These are phyloP conservation scores for Tuber melanosporum DNA, from an alignment of 495 filamentous ascomycete genomes.

Conservation along the genomic window DNA sequence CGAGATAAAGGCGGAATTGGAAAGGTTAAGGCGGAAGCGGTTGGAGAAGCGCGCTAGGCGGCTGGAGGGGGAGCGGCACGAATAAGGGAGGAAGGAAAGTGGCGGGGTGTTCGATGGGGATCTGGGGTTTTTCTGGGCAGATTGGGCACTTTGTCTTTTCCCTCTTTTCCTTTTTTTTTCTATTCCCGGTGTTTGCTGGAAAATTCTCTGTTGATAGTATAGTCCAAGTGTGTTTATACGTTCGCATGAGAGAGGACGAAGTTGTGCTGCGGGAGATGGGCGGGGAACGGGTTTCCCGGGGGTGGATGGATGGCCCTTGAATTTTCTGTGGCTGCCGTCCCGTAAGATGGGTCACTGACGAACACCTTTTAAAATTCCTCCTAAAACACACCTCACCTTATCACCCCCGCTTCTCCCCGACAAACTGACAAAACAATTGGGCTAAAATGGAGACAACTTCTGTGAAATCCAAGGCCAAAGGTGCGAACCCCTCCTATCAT, in stretches of 20 bases:
- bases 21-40: slow-evolving; percentile 60
- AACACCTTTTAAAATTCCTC: not conserved
- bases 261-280: not conserved
- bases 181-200: not conserved
- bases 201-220: not conserved
- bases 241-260: not conserved
- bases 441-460: not conserved
- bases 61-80: slow-evolving; percentile 33
- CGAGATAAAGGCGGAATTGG: slow-evolving; percentile 72
- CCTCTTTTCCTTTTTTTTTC: not conserved
- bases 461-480: not conserved
- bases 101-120: not conserved
- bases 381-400: not conserved
- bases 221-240: not conserved
- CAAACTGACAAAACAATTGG: not conserved
- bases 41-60: slow-evolving; percentile 52
- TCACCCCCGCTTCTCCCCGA: not conserved
- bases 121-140: not conserved
- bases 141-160: not conserved
- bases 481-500: not conserved
- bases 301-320: not conserved
- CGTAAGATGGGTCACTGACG: not conserved
- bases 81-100: not conserved
- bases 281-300: not conserved
- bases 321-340: not conserved